phyloP scores from a whole-genome alignment of 2,329 filamentous ascomycete genomes.

The Dothideomycetes sp. region DNA sequence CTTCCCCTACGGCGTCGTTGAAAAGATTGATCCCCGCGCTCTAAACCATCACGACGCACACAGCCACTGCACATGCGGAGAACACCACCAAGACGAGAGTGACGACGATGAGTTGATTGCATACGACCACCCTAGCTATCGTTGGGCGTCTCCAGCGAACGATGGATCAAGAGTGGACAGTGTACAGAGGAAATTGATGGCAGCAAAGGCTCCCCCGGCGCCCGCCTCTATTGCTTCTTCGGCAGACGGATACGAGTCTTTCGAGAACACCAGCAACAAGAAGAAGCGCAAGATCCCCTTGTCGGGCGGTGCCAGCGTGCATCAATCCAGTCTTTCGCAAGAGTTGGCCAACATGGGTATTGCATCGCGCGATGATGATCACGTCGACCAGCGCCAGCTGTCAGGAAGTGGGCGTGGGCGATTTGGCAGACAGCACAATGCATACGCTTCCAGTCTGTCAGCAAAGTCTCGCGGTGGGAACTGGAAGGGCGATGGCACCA shows the following conservation, averaged over 20 bases:
- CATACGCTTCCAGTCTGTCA: constrained; percentile 33
- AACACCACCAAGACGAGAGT: constrained; percentile 45
- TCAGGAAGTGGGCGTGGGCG: constrained; percentile 57
- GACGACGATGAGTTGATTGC: constrained; percentile 50
- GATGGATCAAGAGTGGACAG: constrained; percentile 24
- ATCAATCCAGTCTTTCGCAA: constrained; percentile 50
- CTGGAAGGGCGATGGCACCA: constrained; percentile 17
- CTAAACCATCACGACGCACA: constrained; percentile 33
- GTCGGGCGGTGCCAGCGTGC: constrained; percentile 58
- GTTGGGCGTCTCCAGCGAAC: constrained; percentile 27
- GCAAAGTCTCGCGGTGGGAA: constrained; percentile 22
- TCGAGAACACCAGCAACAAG: constrained; percentile 98
- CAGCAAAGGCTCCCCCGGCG: constrained; percentile 24
- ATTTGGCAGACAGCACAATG: constrained; percentile 54
- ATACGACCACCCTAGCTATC: constrained; percentile 33
- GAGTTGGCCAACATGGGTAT: constrained; percentile 58
- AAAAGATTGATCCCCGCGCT: constrained; percentile 19
- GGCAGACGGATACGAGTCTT: constrained; percentile 86
- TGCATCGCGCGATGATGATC: constrained; percentile 29
- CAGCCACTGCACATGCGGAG: constrained; percentile 40
- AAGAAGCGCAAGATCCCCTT: constrained; percentile 98
- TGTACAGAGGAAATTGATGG: constrained; percentile 27
- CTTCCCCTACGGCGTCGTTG: constrained; percentile 44
- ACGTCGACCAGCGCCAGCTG: constrained; percentile 1
- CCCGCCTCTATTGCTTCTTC: constrained; percentile 56